Evolutionary conservation across 2,329 filamentous ascomycete species (phyloP).

Genomic region (Elsinoe perseae): DNA sequence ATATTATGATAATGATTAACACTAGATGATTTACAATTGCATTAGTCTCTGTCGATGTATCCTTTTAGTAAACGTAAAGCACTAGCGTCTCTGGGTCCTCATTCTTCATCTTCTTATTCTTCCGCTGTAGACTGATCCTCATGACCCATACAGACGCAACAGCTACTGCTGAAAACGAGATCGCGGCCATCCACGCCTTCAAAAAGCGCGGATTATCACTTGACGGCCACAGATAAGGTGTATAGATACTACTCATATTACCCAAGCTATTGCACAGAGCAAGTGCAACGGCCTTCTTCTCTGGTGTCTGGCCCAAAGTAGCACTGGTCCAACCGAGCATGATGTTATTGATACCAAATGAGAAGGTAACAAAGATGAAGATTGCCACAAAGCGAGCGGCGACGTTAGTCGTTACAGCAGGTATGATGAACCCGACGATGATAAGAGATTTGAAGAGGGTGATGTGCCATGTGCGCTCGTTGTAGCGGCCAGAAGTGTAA

Average conservation of each 20-base stretch:
- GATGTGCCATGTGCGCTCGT: constrained; percentile 35
- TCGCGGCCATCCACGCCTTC: constrained; percentile 27
- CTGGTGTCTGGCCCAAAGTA: constrained; percentile 6
- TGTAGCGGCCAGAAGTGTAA: constrained; percentile 15
- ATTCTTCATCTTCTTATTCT: constrained; percentile 22
- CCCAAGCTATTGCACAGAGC: constrained; percentile 7
- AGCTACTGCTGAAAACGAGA: constrained; percentile 26
- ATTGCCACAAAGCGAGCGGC: constrained; percentile 20
- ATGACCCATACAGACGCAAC: constrained; percentile 25
- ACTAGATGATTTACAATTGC: too few relatives aligned
- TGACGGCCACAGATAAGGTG: constrained; percentile 32
- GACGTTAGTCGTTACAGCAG: constrained; percentile 18
- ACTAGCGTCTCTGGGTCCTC: constrained; percentile 19
- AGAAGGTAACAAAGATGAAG: constrained; percentile 12
- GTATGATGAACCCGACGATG: constrained; percentile 18
- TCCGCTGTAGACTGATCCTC: constrained; percentile 21
- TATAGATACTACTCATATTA: constrained; percentile 24
- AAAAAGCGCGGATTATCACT: constrained; percentile 27
- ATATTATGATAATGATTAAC: too few relatives aligned
- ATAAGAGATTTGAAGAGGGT: constrained; percentile 24
- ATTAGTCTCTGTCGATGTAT: too few relatives aligned
- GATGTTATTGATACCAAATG: constrained; percentile 12
- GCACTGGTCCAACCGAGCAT: constrained; percentile 12
- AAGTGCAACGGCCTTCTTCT: constrained; percentile 10
- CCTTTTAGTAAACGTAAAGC: constrained; percentile 5